These are phyloP conservation scores for Cotoneaster glaucophyllus DNA, from an alignment of 306 rosid species.

Conservation along the genomic window DNA sequence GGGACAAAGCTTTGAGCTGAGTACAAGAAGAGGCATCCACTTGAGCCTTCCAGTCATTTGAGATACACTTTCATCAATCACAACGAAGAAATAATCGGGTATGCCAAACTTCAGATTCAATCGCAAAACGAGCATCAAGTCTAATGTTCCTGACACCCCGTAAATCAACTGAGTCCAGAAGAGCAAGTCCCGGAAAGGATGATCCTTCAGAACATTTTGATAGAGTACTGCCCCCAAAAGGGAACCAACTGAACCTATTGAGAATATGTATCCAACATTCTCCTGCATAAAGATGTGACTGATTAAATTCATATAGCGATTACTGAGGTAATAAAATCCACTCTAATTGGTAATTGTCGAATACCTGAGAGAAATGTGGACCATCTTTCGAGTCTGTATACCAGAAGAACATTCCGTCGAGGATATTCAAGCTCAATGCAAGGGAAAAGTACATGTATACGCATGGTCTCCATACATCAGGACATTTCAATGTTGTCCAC, in stretches of 20 bases:
- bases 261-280: slow-evolving; percentile 72
- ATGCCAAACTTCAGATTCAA: slow-evolving; percentile 59
- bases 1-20: slow-evolving; percentile 92
- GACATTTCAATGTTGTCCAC: slow-evolving; percentile 81
- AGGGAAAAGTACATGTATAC: slow-evolving; percentile 76
- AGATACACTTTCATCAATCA: slow-evolving; percentile 72
- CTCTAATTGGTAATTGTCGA: not conserved
- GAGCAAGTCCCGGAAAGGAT: slow-evolving; percentile 76
- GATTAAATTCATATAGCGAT: not conserved
- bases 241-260: slow-evolving; percentile 79
- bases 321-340: no score
- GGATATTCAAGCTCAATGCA: slow-evolving; percentile 73
- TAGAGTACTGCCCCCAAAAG: slow-evolving; percentile 82
- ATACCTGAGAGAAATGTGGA: slow-evolving; percentile 87
- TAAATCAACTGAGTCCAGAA: slow-evolving; percentile 85
- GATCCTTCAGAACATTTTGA: slow-evolving; percentile 76
- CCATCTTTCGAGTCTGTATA: slow-evolving; percentile 77
- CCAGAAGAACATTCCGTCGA: slow-evolving; percentile 94
- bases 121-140: slow-evolving; percentile 60
- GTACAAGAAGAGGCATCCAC: slow-evolving; percentile 99
- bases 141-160: slow-evolving; percentile 82
- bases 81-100: slow-evolving; percentile 81
- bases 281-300: slow-evolving; percentile 51
- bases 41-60: slow-evolving; percentile 75
- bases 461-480: slow-evolving; percentile 84